Percentiles rank a stretch among this genome's conserved stretches.
phyloP scores from a whole-genome alignment of 768 basidiomycete genomes.

The Suillus ampliporus region DNA sequence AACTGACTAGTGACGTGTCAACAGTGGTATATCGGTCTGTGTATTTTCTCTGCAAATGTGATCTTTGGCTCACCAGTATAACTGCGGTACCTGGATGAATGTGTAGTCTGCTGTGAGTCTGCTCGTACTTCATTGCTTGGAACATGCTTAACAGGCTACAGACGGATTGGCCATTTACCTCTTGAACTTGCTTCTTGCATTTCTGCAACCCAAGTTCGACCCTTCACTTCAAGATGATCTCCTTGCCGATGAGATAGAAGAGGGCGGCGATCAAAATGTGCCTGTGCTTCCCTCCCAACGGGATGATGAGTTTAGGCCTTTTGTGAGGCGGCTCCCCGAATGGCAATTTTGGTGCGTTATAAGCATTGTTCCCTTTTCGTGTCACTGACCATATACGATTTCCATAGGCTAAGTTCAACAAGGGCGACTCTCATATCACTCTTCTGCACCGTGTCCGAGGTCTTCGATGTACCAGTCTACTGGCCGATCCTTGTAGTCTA shows the following conservation, averaged over 20 bases:
- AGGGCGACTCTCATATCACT: constrained; percentile 86
- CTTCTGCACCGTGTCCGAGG: constrained; percentile 77
- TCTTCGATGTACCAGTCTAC: constrained; percentile 97
- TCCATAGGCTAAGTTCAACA: constrained; percentile 83
- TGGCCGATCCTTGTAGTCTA: constrained; percentile 99
- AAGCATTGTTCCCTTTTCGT: not conserved
- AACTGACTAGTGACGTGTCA: constrained; percentile 20
- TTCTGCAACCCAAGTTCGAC: constrained; percentile 98
- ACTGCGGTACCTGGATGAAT: not conserved
- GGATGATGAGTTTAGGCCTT: constrained; percentile 97
- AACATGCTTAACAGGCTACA: constrained; percentile 32
- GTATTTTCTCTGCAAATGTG: constrained; percentile 1
- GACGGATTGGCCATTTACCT: constrained; percentile 95
- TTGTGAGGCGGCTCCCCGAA: constrained; percentile 93
- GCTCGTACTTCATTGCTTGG: constrained; percentile 6
- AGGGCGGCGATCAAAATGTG: constrained; percentile 71
- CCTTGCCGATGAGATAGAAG: constrained; percentile 93
- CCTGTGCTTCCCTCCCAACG: constrained; percentile 66
- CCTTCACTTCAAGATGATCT: constrained; percentile 94
- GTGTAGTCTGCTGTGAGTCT: constrained; percentile 71
- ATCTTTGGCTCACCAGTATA: not conserved
- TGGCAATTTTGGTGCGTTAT: constrained; percentile 89
- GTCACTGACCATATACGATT: constrained; percentile 10
- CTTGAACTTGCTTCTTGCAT: constrained; percentile 94
- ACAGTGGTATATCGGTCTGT: constrained; percentile 93